These are phyloP conservation scores for Hyaloscypha hepaticicola DNA, from an alignment of 495 filamentous ascomycete genomes.

Conservation along the genomic window DNA sequence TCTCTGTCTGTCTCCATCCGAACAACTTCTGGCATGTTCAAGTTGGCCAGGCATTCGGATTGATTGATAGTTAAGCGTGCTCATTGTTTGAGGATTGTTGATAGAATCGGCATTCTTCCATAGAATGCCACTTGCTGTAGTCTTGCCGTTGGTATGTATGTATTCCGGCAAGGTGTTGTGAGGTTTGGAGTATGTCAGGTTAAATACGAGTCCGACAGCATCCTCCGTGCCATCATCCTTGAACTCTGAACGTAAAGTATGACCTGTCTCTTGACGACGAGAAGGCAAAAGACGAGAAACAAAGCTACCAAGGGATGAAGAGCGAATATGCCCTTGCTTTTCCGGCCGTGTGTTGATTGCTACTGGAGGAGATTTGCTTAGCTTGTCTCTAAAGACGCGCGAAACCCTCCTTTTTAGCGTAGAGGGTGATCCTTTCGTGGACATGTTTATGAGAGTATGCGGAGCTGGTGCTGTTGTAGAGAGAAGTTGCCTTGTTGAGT, in stretches of 20 bases:
- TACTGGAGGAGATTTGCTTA: not conserved
- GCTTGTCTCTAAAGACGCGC: not conserved
- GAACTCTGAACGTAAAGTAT: conserved; percentile 35
- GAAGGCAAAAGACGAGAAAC: conserved; percentile 42
- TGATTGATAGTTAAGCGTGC: not conserved
- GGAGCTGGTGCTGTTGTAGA: no score
- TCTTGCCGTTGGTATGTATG: not conserved
- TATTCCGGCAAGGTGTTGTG: not conserved
- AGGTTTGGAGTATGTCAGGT: not conserved
- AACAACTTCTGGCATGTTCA: not conserved
- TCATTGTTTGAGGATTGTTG: not conserved
- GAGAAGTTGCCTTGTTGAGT: no score
- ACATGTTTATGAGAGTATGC: no score
- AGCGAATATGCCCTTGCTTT: conserved; percentile 24
- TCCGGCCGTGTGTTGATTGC: not conserved
- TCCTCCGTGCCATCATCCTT: conserved; percentile 21
- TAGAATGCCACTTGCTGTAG: not conserved
- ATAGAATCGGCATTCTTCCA: not conserved
- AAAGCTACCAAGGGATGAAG: conserved; percentile 35
- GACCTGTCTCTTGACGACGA: conserved; percentile 43
- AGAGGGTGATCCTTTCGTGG: conserved; percentile 18
- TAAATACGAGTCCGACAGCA: conserved; percentile 17
- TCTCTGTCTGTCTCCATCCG: not conserved
- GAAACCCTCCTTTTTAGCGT: not conserved
- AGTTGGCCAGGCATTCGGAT: not conserved